Evolutionary conservation across 164 flowering plant genomes (phyloP).

Genomic region (Annona cherimola): DNA sequence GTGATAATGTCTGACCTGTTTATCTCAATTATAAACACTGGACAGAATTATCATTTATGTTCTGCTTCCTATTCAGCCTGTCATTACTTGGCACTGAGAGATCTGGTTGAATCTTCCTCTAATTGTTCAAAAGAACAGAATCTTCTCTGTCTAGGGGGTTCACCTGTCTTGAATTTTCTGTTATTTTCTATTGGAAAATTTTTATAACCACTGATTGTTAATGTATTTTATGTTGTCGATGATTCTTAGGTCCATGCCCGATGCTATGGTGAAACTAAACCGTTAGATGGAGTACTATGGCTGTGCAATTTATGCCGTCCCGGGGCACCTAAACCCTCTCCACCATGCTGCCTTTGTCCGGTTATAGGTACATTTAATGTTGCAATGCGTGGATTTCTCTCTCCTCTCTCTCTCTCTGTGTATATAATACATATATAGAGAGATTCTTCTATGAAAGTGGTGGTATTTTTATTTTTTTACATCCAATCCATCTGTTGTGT

Average conservation of each 20-base stretch:
- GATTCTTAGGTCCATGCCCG: constrained; percentile 84
- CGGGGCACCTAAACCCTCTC: constrained; percentile 63
- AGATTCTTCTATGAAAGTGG: no score
- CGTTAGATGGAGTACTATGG: constrained; percentile 81
- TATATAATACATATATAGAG: no score
- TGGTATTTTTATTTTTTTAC: no score
- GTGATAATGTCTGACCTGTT: neutral
- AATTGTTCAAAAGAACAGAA: no score
- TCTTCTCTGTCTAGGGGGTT: neutral
- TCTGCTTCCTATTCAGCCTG: constrained; percentile 1
- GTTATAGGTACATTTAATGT: constrained; percentile 52
- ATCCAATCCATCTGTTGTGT: no score
- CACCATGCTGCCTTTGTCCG: constrained; percentile 95
- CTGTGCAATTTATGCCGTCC: constrained; percentile 87
- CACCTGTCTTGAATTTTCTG: neutral
- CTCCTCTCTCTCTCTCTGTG: no score
- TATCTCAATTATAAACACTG: neutral
- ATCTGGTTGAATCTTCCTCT: neutral
- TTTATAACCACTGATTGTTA: constrained; percentile 3
- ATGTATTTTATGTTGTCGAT: constrained; percentile 5
- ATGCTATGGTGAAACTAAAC: constrained; percentile 91
- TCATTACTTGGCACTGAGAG: neutral
- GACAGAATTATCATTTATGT: neutral
- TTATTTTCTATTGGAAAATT: neutral
- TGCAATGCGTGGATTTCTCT: neutral